These are phyloP conservation scores for Pinus albicaulis DNA, from an alignment of 75 land plant genomes.

Conservation along the genomic window DNA sequence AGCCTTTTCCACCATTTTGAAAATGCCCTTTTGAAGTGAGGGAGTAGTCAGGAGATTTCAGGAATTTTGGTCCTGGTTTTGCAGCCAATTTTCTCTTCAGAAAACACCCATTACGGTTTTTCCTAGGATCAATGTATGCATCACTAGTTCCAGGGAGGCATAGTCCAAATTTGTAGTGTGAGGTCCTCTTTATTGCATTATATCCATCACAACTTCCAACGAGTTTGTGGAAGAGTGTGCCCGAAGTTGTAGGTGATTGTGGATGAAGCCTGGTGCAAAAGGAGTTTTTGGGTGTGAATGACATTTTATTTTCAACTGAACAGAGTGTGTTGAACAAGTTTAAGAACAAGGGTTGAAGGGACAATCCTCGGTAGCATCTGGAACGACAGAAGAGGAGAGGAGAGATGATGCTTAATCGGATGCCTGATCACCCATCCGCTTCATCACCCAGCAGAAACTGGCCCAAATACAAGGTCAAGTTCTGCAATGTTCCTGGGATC, in stretches of 20 bases:
- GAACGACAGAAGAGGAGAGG: not conserved
- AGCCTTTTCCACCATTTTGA: too few species aligned
- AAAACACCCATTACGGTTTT: not conserved
- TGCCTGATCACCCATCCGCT: slow-evolving; percentile 6
- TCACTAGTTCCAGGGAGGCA: not conserved
- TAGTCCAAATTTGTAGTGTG: not conserved
- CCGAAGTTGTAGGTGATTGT: too few species aligned
- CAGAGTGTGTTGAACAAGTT: slow-evolving; percentile 2
- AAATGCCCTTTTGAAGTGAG: too few species aligned
- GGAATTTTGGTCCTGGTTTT: not conserved
- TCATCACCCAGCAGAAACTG: not conserved
- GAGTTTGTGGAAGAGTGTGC: not conserved
- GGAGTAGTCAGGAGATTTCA: not conserved
- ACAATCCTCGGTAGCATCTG: not conserved
- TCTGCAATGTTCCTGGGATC: not conserved
- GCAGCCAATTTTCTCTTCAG: not conserved
- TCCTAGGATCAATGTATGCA: not conserved
- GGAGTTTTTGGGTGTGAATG: not conserved
- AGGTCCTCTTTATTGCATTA: not conserved
- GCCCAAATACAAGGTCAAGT: not conserved
- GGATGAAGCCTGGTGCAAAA: not conserved
- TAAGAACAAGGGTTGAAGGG: not conserved
- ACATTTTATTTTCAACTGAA: not conserved
- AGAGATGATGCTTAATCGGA: slow-evolving; percentile 5
- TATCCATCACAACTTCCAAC: slow-evolving; percentile 3